Evolutionary conservation across 2,329 filamentous ascomycete genomes (phyloP).

Genomic region (Pseudogymnoascus sp.): DNA sequence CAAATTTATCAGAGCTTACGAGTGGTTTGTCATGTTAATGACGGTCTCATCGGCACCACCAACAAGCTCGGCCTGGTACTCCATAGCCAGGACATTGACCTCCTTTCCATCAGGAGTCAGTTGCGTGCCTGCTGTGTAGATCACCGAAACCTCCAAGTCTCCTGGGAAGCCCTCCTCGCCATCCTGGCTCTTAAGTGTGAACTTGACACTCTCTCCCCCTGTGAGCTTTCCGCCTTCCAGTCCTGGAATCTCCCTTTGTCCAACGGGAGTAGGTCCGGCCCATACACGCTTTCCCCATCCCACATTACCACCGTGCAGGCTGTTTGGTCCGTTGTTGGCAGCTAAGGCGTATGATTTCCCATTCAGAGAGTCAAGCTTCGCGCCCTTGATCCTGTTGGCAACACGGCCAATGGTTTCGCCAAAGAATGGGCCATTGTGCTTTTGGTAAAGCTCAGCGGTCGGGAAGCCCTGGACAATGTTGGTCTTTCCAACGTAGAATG

Average conservation of each 20-base stretch:
- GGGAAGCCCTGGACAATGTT: slow-evolving; percentile 90
- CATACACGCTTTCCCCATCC: slow-evolving; percentile 81
- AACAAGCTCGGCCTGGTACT: slow-evolving; percentile 81
- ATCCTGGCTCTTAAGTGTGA: slow-evolving; percentile 61
- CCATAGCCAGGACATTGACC: slow-evolving; percentile 69
- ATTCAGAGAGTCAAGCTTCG: slow-evolving; percentile 66
- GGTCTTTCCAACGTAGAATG: slow-evolving; percentile 65
- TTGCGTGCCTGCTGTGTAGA: slow-evolving; percentile 70
- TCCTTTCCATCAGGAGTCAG: slow-evolving; percentile 49
- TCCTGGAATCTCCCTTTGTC: slow-evolving; percentile 42
- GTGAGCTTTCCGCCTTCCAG: slow-evolving; percentile 52
- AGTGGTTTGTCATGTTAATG: slow-evolving; percentile 93
- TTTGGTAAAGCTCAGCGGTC: slow-evolving; percentile 63
- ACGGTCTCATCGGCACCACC: slow-evolving; percentile 79
- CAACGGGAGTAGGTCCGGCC: slow-evolving; percentile 59
- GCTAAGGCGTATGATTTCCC: slow-evolving; percentile 60
- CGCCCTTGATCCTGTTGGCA: slow-evolving; percentile 72
- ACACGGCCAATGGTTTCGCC: slow-evolving; percentile 86
- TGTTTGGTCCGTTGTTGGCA: slow-evolving; percentile 71
- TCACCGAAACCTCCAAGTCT: slow-evolving; percentile 67
- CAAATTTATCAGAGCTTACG: slow-evolving; percentile 41
- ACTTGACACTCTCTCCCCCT: slow-evolving; percentile 60
- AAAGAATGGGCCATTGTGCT: slow-evolving; percentile 73
- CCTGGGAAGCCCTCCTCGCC: slow-evolving; percentile 89
- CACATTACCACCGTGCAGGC: slow-evolving; percentile 60